phyloP scores from a whole-genome alignment of 2,329 filamentous ascomycete species.

The Nemania sp. region DNA sequence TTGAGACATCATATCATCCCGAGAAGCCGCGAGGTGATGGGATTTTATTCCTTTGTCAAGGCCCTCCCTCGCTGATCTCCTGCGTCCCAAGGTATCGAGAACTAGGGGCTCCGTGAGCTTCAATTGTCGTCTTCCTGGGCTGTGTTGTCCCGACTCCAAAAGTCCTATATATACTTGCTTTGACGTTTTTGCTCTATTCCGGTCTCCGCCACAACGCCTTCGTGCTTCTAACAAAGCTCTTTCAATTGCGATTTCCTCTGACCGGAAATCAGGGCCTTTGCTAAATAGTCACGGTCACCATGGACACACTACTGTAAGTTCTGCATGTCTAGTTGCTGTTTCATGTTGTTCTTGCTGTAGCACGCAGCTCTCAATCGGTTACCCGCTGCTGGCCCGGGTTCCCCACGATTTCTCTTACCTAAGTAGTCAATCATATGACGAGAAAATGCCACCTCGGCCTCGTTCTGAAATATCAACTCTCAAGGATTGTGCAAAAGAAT shows the following conservation, averaged over 20 bases:
- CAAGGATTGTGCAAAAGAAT: background rate
- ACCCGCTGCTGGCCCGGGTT: background rate
- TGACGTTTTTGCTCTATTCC: background rate
- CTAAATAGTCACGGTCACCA: conserved; percentile 37
- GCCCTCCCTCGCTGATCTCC: background rate
- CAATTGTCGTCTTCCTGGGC: background rate
- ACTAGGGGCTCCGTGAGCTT: background rate
- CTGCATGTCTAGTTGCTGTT: conserved; percentile 21
- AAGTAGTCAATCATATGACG: background rate
- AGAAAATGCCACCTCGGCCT: background rate
- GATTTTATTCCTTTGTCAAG: background rate
- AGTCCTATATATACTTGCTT: conserved; percentile 5
- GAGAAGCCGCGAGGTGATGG: conserved; percentile 2
- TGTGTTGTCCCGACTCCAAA: background rate
- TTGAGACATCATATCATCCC: background rate
- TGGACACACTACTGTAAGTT: conserved; percentile 68
- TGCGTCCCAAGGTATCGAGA: background rate
- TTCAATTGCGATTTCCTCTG: conserved; percentile 5
- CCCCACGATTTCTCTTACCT: background rate
- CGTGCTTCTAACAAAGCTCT: conserved; percentile 1
- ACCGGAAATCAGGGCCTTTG: background rate
- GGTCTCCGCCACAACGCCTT: background rate
- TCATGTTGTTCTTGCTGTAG: conserved; percentile 16
- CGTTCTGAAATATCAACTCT: background rate
- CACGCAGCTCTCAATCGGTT: conserved; percentile 11